Base-by-base conservation (phyloP, 768 basidiomycete species). In the Imleria badia region DNA sequence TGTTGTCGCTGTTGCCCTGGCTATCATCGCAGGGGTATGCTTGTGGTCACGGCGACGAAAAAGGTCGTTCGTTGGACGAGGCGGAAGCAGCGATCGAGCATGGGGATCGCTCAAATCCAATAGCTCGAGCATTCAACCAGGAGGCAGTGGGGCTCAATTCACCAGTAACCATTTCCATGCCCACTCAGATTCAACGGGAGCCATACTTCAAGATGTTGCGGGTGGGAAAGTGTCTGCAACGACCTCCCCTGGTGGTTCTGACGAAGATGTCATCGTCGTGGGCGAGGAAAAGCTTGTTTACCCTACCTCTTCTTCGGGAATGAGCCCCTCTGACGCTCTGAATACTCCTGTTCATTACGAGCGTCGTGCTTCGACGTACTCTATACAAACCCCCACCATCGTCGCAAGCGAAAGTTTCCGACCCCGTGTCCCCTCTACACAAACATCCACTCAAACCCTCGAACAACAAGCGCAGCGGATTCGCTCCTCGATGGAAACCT, bases 1-100 rank as follows among this genome's bases (percentile, higher is more conserved):
- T 3, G 19, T 72, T 2, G 61, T 75, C 3, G 76, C 67, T 14
- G 50, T 82, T 31, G 59, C 57, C 6, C 56, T 78, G 20, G 60
- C 72, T 15, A 62, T 71, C 8, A 48, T 75, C 23, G 58, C 44
- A 51, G 71, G 73, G 55, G 52, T 74, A 34, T 72, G 67, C 34
- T 56, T 76, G 34, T 69, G 60, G 55, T 39, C 66, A 45, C 55
- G 54, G 47, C 62, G 58, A 30, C 62, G 66, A 57, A 60, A 52
- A 43, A 55, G 51, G 39, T 19, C 26, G 20, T 31, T 57, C 5
- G 53, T 60, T 19, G 55, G 60, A 43, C 77, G 75, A 67, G 65
- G 62, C 35, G 67, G 69, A 6, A 63, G 34, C 12, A 30, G 6
- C n/a, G 30, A 50, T n/a, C 55, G 56, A 30, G 47, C 57, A 26